phyloP scores from a whole-genome alignment of 2,329 filamentous ascomycete species.

The Periconia digitata region DNA sequence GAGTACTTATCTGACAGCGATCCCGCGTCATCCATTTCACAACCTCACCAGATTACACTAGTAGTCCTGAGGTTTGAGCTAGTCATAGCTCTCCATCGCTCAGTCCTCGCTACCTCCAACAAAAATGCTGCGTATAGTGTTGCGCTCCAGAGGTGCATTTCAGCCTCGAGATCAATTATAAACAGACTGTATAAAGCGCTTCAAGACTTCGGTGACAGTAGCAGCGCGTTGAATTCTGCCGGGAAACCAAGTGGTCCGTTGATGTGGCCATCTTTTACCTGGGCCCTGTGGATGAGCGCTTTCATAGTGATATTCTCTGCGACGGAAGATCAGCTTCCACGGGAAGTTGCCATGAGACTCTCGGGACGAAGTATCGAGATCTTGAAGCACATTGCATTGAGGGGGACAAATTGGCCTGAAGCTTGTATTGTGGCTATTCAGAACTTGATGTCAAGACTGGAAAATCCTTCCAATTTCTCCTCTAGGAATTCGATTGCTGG shows the following conservation, averaged over 20 bases:
- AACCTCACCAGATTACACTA: slow-evolving; percentile 24
- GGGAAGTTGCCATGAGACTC: slow-evolving; percentile 18
- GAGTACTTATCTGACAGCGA: slow-evolving; percentile 23
- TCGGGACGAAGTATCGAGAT: slow-evolving; percentile 20
- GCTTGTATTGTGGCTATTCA: slow-evolving; percentile 25
- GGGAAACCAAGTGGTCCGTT: slow-evolving; percentile 24
- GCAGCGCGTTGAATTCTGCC: slow-evolving; percentile 21
- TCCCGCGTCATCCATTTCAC: slow-evolving; percentile 14
- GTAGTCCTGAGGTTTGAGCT: slow-evolving; percentile 27
- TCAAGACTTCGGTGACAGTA: slow-evolving; percentile 23
- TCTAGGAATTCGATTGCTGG: slow-evolving; percentile 5
- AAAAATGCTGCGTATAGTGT: slow-evolving; percentile 23
- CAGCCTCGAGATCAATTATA: slow-evolving; percentile 26
- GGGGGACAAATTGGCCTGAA: slow-evolving; percentile 30
- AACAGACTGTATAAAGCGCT: slow-evolving; percentile 25
- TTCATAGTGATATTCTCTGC: slow-evolving; percentile 26
- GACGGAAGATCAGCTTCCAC: slow-evolving; percentile 20
- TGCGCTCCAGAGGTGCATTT: slow-evolving; percentile 25
- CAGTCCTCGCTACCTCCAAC: slow-evolving; percentile 22
- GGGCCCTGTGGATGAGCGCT: slow-evolving; percentile 29
- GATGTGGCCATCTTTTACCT: slow-evolving; percentile 30
- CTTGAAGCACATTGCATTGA: slow-evolving; percentile 21
- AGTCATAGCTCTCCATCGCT: slow-evolving; percentile 24
- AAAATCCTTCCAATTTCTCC: slow-evolving; percentile 9
- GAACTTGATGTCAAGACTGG: slow-evolving; percentile 19